phyloP scores from a whole-genome alignment of 306 rosid genomes.

The Quercus berberidifolia region DNA sequence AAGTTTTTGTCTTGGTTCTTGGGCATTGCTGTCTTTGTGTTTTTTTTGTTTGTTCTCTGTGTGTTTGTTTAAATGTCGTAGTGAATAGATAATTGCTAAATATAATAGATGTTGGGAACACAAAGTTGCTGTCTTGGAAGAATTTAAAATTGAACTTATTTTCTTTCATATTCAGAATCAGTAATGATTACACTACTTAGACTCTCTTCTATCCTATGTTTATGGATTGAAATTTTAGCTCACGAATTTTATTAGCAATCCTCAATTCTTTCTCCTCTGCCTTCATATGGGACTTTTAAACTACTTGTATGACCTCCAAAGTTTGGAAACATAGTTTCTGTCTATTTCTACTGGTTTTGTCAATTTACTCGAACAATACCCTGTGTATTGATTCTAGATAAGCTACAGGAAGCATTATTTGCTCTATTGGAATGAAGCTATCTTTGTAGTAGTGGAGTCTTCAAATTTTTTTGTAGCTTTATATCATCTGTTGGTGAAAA shows the following conservation, averaged over 20 bases:
- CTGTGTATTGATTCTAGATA: background rate
- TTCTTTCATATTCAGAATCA: too few species aligned
- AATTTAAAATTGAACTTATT: background rate
- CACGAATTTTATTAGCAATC: too few species aligned
- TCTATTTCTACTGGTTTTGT: background rate
- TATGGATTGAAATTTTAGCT: too few species aligned
- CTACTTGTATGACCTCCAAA: background rate
- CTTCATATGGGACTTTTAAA: background rate
- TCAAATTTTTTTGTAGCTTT: background rate
- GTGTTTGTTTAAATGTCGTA: slow-evolving; percentile 16
- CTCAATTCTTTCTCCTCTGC: background rate
- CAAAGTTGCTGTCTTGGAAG: background rate
- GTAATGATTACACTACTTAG: too few species aligned
- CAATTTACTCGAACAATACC: background rate
- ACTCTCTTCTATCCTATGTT: too few species aligned
- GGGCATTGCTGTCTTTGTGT: background rate
- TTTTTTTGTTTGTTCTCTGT: background rate
- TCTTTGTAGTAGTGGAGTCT: background rate
- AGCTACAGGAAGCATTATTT: background rate
- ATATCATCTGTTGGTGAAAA: background rate
- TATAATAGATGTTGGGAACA: background rate
- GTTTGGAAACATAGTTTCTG: background rate
- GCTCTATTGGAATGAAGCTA: background rate
- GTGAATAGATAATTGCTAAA: background rate
- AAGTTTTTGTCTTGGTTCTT: background rate